phyloP scores from a whole-genome alignment of 768 basidiomycete species.

The Lactifluus rugatus region DNA sequence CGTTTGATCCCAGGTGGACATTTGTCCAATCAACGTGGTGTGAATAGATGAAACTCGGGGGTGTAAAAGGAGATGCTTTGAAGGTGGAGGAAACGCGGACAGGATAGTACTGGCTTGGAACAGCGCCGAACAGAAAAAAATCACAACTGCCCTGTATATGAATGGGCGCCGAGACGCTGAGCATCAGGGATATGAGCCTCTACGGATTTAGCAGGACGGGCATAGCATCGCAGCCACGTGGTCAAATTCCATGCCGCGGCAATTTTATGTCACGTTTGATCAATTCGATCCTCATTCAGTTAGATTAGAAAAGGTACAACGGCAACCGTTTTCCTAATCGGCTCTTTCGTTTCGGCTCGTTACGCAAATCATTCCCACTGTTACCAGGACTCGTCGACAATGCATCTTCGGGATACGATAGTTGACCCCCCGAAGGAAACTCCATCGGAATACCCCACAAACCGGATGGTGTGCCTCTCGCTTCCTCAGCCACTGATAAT shows the following conservation, averaged over 20 bases:
- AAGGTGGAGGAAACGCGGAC: background rate
- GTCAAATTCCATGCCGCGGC: too few relatives aligned
- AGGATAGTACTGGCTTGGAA: background rate
- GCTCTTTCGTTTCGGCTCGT: constrained; percentile 11
- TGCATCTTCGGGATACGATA: background rate
- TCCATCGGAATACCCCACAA: background rate
- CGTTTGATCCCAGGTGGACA: constrained; percentile 27
- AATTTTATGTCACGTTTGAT: too few relatives aligned
- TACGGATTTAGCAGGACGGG: background rate
- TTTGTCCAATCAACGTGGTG: constrained; percentile 2
- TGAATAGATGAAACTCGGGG: background rate
- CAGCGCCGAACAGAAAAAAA: background rate
- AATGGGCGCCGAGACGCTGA: background rate
- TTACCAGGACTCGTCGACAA: background rate
- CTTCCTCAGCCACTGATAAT: background rate
- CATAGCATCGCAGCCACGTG: background rate
- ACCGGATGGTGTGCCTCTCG: background rate
- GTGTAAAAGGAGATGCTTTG: background rate
- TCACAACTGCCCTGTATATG: background rate
- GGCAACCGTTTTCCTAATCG: constrained; percentile 21
- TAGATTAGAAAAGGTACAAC: too few relatives aligned
- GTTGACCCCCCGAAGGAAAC: background rate
- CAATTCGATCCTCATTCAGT: too few relatives aligned
- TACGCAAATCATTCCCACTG: background rate
- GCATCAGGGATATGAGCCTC: background rate